Percentiles rank a stretch among this genome's conserved stretches.
These are phyloP conservation scores for Aspergillus aculeatus DNA, from an alignment of 2,329 filamentous ascomycete species.

Conservation along the genomic window DNA sequence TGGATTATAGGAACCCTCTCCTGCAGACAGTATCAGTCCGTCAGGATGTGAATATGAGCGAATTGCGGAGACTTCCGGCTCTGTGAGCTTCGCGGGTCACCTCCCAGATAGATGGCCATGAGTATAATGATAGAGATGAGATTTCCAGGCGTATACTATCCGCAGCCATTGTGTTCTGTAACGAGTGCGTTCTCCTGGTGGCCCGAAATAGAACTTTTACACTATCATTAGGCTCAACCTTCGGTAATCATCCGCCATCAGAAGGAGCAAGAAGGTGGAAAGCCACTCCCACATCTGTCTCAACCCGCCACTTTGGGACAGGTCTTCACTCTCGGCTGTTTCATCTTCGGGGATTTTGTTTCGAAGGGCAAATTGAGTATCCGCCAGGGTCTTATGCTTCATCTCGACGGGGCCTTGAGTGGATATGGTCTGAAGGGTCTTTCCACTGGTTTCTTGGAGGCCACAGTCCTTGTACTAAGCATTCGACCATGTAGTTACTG, in stretches of 20 bases:
- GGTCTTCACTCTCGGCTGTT: background rate
- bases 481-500: too few species aligned
- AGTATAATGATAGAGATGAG: background rate
- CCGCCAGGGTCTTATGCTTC: background rate
- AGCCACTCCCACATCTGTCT: background rate
- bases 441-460: background rate
- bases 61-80: background rate
- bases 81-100: background rate
- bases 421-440: background rate
- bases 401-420: background rate
- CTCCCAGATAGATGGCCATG: background rate
- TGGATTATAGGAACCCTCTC: constrained; percentile 27
- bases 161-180: background rate
- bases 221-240: background rate
- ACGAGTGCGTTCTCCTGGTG: background rate
- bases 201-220: background rate
- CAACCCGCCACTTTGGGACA: background rate
- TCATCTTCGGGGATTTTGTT: background rate
- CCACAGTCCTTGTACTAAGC: background rate
- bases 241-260: background rate
- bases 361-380: background rate
- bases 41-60: background rate
- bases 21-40: background rate
- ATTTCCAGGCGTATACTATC: background rate
- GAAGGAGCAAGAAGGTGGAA: background rate